These are phyloP conservation scores for Alternaria metachromatica DNA, from an alignment of 2,329 filamentous ascomycete genomes.

Conservation along the genomic window DNA sequence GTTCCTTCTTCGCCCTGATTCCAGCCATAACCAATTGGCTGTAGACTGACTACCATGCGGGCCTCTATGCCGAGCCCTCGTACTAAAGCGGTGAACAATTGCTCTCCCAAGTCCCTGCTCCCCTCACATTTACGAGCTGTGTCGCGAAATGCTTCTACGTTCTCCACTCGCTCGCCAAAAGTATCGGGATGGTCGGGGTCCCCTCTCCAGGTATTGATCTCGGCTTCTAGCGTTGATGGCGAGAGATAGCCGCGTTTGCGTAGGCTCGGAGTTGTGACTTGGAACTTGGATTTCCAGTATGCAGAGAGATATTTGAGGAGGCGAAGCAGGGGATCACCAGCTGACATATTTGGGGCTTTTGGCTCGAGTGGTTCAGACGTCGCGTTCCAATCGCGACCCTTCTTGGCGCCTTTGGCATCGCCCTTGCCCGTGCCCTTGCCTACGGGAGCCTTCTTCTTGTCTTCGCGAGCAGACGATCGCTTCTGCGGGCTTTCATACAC, in stretches of 20 bases:
- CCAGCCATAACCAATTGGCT: conserved; percentile 89
- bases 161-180: conserved; percentile 79
- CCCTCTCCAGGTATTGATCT: conserved; percentile 73
- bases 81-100: conserved; percentile 86
- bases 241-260: conserved; percentile 91
- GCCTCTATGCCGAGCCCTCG: conserved; percentile 82
- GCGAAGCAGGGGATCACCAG: conserved; percentile 79
- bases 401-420: conserved; percentile 52
- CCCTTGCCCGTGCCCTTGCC: conserved; percentile 43
- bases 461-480: conserved; percentile 9
- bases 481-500: conserved; percentile 34
- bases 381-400: conserved; percentile 72
- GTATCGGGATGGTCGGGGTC: conserved; percentile 65
- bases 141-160: conserved; percentile 70
- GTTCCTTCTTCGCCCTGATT: conserved; percentile 83
- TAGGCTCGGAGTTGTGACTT: conserved; percentile 76
- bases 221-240: conserved; percentile 74
- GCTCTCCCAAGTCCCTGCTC: conserved; percentile 85
- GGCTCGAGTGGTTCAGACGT: conserved; percentile 73
- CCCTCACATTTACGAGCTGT: conserved; percentile 75
- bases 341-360: conserved; percentile 76
- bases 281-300: conserved; percentile 90
- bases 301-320: conserved; percentile 77
- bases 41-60: conserved; percentile 82
- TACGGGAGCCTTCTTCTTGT: conserved; percentile 14